Conservation (phyloP, 495 filamentous ascomycete species). For the Aspergillus egyptiacus region DNA sequence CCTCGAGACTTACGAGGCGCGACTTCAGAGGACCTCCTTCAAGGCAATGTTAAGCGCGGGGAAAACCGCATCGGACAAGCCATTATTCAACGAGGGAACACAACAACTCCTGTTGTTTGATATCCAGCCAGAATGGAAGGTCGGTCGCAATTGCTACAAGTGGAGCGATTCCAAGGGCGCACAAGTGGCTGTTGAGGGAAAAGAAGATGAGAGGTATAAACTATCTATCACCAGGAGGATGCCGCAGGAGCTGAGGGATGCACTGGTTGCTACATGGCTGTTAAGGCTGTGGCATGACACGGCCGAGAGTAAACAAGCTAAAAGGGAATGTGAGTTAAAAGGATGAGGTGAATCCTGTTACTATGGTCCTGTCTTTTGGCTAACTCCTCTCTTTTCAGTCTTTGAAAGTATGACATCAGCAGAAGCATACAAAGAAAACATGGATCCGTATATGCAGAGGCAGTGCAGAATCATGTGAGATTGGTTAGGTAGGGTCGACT, state of each 20-base stretch:
- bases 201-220: slow-evolving; percentile 6
- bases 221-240: slow-evolving; percentile 6
- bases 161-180: slow-evolving; percentile 9
- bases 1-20: slow-evolving; percentile 10
- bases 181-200: slow-evolving; percentile 12
- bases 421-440: neutral
- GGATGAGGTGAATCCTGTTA: too few relatives aligned
- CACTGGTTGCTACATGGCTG: slow-evolving; percentile 14
- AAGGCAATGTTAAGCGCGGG: slow-evolving; percentile 12
- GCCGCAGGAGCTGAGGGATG: slow-evolving; percentile 12
- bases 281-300: slow-evolving; percentile 18
- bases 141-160: slow-evolving; percentile 5
- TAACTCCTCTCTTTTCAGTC: too few relatives aligned
- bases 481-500: too few relatives aligned
- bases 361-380: too few relatives aligned
- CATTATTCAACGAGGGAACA: slow-evolving; percentile 12
- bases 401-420: neutral
- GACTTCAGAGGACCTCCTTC: slow-evolving; percentile 12
- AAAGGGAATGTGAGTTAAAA: slow-evolving; percentile 16
- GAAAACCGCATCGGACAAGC: slow-evolving; percentile 5
- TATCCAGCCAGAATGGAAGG: slow-evolving; percentile 5
- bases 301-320: slow-evolving; percentile 17
- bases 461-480: neutral
- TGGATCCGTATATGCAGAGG: neutral
- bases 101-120: neutral